Conservation (phyloP, 1,284 basidiomycete species). For the Xerocomus amazonicus region DNA sequence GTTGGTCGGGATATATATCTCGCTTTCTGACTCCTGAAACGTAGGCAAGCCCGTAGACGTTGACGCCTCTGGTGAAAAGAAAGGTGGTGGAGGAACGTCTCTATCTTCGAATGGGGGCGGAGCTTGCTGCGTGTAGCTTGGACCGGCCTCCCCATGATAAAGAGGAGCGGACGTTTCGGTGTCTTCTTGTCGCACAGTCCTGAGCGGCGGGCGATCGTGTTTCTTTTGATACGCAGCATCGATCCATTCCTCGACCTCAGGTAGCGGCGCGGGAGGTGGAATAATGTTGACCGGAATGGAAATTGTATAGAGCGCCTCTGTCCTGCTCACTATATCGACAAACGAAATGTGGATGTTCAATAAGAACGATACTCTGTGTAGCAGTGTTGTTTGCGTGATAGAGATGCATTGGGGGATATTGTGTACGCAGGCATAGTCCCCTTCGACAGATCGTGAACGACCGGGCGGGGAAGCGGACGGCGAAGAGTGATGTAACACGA, state of each 20-base stretch:
- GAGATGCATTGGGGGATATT: conserved; percentile 61
- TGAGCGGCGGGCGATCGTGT: conserved; percentile 71
- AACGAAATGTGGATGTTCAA: conserved; percentile 67
- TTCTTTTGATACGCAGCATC: conserved; percentile 79
- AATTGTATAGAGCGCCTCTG: conserved; percentile 58
- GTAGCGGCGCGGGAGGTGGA: conserved; percentile 68
- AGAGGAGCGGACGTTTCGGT: conserved; percentile 53
- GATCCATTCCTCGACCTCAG: conserved; percentile 64
- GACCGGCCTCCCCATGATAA: conserved; percentile 69
- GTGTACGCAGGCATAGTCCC: conserved; percentile 46
- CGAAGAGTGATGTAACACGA: conserved; percentile 61
- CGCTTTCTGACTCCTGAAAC: conserved; percentile 72
- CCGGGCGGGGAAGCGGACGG: conserved; percentile 53
- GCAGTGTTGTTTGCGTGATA: conserved; percentile 71
- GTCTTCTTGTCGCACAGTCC: conserved; percentile 67
- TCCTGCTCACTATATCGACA: conserved; percentile 61
- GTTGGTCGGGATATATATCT: conserved; percentile 58
- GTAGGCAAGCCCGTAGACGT: conserved; percentile 62
- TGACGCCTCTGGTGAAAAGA: conserved; percentile 60
- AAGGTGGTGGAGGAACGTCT: conserved; percentile 71
- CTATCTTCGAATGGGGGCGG: conserved; percentile 81
- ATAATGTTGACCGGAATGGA: conserved; percentile 66
- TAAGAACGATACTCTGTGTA: conserved; percentile 68
- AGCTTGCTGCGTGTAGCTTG: conserved; percentile 58
- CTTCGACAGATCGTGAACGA: conserved; percentile 39